Evolutionary conservation across 805 yeast genomes (phyloP), one percentile per base, ranked within the genome.

Genomic region (Yarrowia hollandica): DNA sequence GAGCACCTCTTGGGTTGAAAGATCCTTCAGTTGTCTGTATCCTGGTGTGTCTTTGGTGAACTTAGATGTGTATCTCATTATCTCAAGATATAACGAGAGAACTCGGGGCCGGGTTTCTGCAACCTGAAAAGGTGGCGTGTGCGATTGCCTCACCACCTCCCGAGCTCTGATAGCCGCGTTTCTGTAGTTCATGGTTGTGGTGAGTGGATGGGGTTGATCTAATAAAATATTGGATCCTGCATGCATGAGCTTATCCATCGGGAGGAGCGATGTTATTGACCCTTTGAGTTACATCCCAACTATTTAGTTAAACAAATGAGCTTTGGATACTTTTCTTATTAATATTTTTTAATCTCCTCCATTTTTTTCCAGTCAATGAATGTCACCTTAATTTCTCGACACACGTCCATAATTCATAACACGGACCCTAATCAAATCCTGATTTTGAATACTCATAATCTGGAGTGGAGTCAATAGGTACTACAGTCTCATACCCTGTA

Each of bases 141-240:
- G 39, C 11, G 55, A 33, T 16, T 48, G 55, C 15, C 55, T 8
- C n/a, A 48, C 55, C 16, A 48, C 39, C 14, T 48, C 39, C 2
- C 55, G 21, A 8, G 55, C 55, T 14, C 7, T 22, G 38, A 33
- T 33, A 5, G 55, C 39, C 39, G 39, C 55, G 18, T 15, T 31
- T 48, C n/a, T 33, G 55, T 48, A 48, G 39, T 48, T 48, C 55
- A 48, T 48, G 25, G 48, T 10, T 14, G 19, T 22, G 12, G 28
- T 8, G 28, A 10, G 21, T 3, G n/a, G 30, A 1, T 39, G 30
- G 14, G n/a, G 39, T 11, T n/a, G n/a, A n/a, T n/a, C n/a, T n/a
- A n/a, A n/a, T n/a, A 23, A 35, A 35, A 35, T 35, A 12, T 18
- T 5, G 10, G 15, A 18, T 35, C 23, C n/a, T 21, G 25, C 48